Evolutionary conservation across 768 basidiomycete genomes (phyloP).

Genomic region (Leccinum longicurvipes): DNA sequence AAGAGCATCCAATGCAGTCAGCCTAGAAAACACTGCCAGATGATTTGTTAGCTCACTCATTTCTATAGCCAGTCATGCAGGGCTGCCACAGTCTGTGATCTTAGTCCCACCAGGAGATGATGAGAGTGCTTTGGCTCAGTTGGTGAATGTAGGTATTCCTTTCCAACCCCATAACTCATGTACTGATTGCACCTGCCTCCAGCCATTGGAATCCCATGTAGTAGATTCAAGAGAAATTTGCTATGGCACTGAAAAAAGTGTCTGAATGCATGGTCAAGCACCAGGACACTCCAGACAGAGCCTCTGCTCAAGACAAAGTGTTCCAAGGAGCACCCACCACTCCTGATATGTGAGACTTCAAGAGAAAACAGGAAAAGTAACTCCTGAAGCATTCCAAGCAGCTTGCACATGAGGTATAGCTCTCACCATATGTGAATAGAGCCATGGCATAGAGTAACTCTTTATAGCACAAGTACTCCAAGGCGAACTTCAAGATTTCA

Average conservation of each 20-base stretch:
- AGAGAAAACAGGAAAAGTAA: constrained; percentile 14
- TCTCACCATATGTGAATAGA: neutral
- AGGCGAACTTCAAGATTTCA: constrained; percentile 92
- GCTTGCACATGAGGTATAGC: constrained; percentile 28
- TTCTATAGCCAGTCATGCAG: constrained; percentile 13
- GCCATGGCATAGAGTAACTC: constrained; percentile 7
- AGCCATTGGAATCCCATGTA: constrained; percentile 57
- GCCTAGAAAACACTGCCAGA: constrained; percentile 1
- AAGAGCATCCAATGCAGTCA: constrained; percentile 30
- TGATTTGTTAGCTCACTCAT: neutral
- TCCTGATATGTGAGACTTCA: constrained; percentile 18
- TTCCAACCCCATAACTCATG: neutral
- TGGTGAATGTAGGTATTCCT: constrained; percentile 43
- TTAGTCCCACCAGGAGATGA: constrained; percentile 1
- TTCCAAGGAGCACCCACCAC: constrained; percentile 38
- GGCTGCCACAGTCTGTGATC: constrained; percentile 12
- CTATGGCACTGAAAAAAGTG: constrained; percentile 43
- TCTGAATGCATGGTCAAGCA: constrained; percentile 41
- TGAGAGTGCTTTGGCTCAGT: constrained; percentile 34
- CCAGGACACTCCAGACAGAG: constrained; percentile 28
- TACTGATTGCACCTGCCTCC: constrained; percentile 15
- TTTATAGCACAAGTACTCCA: constrained; percentile 86
- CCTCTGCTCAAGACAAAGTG: constrained; percentile 34
- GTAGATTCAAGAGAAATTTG: constrained; percentile 63
- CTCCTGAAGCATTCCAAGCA: constrained; percentile 18